Percentiles rank a stretch among this genome's conserved stretches.
phyloP scores from a whole-genome alignment of 176 grass and related monocot species.

The Alloteropsis semialata region DNA sequence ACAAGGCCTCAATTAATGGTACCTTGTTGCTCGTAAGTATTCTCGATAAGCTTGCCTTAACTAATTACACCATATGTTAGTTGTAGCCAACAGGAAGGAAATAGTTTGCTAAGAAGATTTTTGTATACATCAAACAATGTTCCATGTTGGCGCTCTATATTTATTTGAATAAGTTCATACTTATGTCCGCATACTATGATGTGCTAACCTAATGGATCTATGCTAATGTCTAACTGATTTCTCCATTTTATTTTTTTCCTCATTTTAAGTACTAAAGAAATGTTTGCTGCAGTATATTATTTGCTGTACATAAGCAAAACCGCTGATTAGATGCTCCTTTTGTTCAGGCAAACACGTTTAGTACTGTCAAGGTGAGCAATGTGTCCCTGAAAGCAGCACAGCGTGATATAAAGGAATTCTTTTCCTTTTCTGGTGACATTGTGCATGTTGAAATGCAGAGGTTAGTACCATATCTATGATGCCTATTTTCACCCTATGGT shows the following conservation, averaged over 20 bases:
- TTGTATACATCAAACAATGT: neutral
- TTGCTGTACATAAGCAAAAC: neutral
- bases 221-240: neutral
- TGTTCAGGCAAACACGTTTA: constrained; percentile 49
- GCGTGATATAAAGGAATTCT: constrained; percentile 82
- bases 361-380: constrained; percentile 84
- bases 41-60: neutral
- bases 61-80: neutral
- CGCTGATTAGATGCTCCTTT: constrained; percentile 15
- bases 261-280: neutral
- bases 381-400: constrained; percentile 71
- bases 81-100: neutral
- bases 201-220: neutral
- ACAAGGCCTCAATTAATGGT: neutral
- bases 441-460: constrained; percentile 79
- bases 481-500: constrained; percentile 11
- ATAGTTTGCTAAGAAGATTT: neutral
- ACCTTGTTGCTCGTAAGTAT: neutral
- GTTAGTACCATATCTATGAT: constrained; percentile 36
- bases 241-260: neutral
- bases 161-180: neutral
- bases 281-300: neutral
- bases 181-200: neutral
- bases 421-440: constrained; percentile 89
- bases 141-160: neutral